phyloP scores from a whole-genome alignment of 1,284 basidiomycete species.

The Boletus chippewaensis region DNA sequence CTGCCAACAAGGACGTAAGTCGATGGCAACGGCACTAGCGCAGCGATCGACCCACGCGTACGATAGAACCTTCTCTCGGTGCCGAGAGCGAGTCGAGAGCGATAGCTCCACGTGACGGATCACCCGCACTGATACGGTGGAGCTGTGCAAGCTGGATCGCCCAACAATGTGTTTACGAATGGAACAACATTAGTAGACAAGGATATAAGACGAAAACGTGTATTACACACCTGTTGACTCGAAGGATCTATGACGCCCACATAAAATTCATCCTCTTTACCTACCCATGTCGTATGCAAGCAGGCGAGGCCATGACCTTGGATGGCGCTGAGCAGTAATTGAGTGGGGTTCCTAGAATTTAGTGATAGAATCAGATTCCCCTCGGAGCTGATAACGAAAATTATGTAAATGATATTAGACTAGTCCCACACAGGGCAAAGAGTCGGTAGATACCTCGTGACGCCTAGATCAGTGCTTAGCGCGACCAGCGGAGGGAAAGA shows the following conservation, averaged over 20 bases:
- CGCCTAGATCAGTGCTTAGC: conserved; percentile 46
- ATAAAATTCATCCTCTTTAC: conserved; percentile 66
- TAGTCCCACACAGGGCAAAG: background rate
- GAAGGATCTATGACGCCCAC: conserved; percentile 41
- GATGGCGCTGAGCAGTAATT: conserved; percentile 60
- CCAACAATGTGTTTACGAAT: background rate
- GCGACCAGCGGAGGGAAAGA: conserved; percentile 49
- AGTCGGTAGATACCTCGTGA: conserved; percentile 47
- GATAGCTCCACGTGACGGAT: conserved; percentile 71
- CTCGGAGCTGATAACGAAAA: conserved; percentile 45
- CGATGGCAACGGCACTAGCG: background rate
- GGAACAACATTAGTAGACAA: background rate
- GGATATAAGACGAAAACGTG: background rate
- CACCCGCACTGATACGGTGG: conserved; percentile 67
- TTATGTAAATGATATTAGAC: conserved; percentile 4
- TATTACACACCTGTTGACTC: conserved; percentile 13
- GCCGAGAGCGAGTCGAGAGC: conserved; percentile 61
- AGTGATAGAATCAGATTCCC: conserved; percentile 74
- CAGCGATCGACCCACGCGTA: conserved; percentile 46
- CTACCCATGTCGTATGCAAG: conserved; percentile 8
- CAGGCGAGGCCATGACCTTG: conserved; percentile 36
- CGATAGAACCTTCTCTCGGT: conserved; percentile 47
- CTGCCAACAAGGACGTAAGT: conserved; percentile 7
- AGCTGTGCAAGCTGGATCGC: conserved; percentile 38
- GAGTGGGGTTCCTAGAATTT: conserved; percentile 62